Base-by-base conservation (phyloP, 2,329 filamentous ascomycete genomes). In the Penicillium sp. region DNA sequence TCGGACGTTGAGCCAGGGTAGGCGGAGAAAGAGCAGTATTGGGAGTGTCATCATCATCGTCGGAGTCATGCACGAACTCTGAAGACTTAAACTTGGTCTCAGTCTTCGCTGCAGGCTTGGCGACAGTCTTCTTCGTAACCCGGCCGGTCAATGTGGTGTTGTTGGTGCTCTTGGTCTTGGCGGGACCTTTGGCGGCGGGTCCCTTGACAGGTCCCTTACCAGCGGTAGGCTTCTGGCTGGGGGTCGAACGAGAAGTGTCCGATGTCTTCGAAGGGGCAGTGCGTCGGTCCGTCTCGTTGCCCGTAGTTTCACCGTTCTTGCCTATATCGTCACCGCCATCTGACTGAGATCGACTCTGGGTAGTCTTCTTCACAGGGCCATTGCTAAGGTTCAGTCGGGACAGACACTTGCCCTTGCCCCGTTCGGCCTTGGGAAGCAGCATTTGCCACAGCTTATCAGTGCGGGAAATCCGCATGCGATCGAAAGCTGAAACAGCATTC, bases 381-480 rank as follows among this genome's bases (percentile, higher is more conserved):
- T 63, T 70, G 45, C 63, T 66, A 34, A 85, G 74, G 53, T 84
- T 80, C 53, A 85, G 76, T 50, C 79, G 79, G 39, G 84, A 86
- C 29, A 86, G 70, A 36, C 78, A 76, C 56, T 81, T 85, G 45
- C 84, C 84, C 63, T 85, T 84, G 42, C 81, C 81, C 57, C 84
- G 78, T 62, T 86, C 83, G 45, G 82, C 77, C 61, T 78, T 78
- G 7, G 82, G 82, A 50, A 86, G 74, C 53, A 87, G 72, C 58
- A 75, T 75, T 69, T 87, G 83, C 84, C 84, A 87, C 18, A 83
- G 70, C 63, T 80, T 80, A 63, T 86, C 84, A 34, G 80, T 76
- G 57, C 81, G 81, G 6, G 80, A 78, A 16, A 86, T 71, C 26
- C 84, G 76, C 69, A 82, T 76, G 48, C 84, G 78, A 68, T 87